Evolutionary conservation across 176 grass and related monocot genomes (phyloP).

Genomic region (Juncus effusus): DNA sequence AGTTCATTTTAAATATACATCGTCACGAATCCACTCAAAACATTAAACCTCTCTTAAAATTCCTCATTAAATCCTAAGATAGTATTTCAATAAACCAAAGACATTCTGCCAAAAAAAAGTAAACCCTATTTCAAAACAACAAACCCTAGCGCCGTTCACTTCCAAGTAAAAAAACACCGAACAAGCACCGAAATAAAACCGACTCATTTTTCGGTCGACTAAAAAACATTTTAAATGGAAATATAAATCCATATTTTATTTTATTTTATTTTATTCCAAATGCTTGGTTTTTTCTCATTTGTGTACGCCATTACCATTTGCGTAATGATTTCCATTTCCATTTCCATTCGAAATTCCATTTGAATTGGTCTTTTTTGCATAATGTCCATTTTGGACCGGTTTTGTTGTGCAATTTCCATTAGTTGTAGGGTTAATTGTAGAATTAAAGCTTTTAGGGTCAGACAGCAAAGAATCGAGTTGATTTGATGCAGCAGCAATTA

Average conservation of each 20-base stretch:
- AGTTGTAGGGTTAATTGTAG: constrained; percentile 21
- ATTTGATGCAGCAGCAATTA: constrained; percentile 66
- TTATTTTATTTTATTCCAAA: no score
- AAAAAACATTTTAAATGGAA: constrained; percentile 35
- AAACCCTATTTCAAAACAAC: constrained; percentile 29
- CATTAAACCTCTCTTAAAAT: constrained; percentile 23
- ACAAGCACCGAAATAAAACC: constrained; percentile 43
- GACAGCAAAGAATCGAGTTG: constrained; percentile 50
- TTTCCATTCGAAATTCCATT: constrained; percentile 37
- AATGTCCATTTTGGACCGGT: constrained; percentile 55
- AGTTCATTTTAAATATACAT: constrained; percentile 18
- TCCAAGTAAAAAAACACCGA: constrained; percentile 40
- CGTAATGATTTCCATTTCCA: constrained; percentile 55
- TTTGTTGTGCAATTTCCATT: constrained; percentile 37
- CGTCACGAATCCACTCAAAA: constrained; percentile 19
- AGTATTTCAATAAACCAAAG: constrained; percentile 42
- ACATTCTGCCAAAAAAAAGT: constrained; percentile 18
- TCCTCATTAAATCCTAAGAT: constrained; percentile 30
- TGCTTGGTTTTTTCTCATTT: constrained; percentile 28
- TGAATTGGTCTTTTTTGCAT: constrained; percentile 34
- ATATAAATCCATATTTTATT: constrained; percentile 26
- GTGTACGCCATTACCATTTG: constrained; percentile 81
- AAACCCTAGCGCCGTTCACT: constrained; percentile 50
- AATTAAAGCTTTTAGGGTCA: neutral
- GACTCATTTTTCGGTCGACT: constrained; percentile 49